These are phyloP conservation scores for Crucihimalaya himalaica DNA, from an alignment of 345 rosid species.

Conservation along the genomic window DNA sequence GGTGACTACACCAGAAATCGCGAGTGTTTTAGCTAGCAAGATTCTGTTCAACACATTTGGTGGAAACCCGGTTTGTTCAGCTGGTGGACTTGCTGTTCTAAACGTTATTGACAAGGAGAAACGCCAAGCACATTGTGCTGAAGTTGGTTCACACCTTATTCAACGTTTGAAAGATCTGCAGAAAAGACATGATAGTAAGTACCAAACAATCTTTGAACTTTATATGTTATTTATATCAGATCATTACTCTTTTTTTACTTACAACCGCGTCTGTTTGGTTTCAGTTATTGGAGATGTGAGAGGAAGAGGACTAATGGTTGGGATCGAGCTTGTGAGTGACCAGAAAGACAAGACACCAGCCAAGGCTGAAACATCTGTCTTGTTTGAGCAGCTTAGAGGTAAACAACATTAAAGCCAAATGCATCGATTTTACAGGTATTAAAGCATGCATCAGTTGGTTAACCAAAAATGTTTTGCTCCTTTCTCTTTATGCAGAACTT, in stretches of 20 bases:
- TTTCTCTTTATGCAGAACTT: slow-evolving; percentile 51
- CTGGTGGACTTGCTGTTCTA: slow-evolving; percentile 91
- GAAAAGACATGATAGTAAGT: slow-evolving; percentile 72
- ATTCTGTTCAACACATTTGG: slow-evolving; percentile 92
- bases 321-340: slow-evolving; percentile 80
- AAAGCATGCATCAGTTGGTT: neutral
- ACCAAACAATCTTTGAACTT: neutral
- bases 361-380: slow-evolving; percentile 70
- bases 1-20: slow-evolving; percentile 96
- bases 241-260: slow-evolving; percentile 1
- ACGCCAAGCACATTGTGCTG: slow-evolving; percentile 81
- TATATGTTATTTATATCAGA: neutral
- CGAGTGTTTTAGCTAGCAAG: slow-evolving; percentile 79
- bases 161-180: slow-evolving; percentile 70
- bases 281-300: slow-evolving; percentile 90
- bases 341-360: slow-evolving; percentile 84
- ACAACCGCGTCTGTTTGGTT: slow-evolving; percentile 3
- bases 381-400: slow-evolving; percentile 91
- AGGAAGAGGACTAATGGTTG: slow-evolving; percentile 92
- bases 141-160: slow-evolving; percentile 74
- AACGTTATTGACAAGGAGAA: slow-evolving; percentile 87
- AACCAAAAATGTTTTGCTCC: neutral
- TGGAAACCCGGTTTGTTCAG: slow-evolving; percentile 98
- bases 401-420: slow-evolving; percentile 8
- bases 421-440: neutral